These are phyloP conservation scores for Vitis hybrid DNA, from an alignment of 177 flowering plant genomes.

Conservation along the genomic window DNA sequence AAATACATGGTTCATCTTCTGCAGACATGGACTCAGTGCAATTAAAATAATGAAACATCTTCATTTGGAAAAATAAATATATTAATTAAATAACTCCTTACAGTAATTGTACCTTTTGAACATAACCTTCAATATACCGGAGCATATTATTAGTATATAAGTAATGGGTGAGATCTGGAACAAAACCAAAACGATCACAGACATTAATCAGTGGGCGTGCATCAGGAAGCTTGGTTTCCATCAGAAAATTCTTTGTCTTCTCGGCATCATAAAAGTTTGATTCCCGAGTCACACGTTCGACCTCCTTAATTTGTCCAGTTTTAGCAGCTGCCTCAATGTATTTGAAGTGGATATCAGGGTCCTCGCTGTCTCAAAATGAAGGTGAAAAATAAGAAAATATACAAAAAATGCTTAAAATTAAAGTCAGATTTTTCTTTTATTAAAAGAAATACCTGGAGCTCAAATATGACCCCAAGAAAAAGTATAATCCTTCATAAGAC, in stretches of 20 bases:
- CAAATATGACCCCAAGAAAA: constrained; percentile 95
- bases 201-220: constrained; percentile 97
- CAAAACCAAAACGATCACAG: constrained; percentile 99
- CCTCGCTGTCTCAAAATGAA: constrained; percentile 65
- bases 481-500: constrained; percentile 96
- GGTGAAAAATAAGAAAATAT: background rate
- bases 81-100: no score
- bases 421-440: background rate
- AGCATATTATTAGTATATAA: constrained; percentile 94
- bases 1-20: no score
- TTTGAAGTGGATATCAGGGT: constrained; percentile 97
- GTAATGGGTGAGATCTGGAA: constrained; percentile 97
- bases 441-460: constrained; percentile 78
- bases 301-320: constrained; percentile 99
- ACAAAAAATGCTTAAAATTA: background rate
- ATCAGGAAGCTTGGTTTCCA: constrained; percentile 99
- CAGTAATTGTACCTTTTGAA: constrained; percentile 68
- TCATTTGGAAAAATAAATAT: no score
- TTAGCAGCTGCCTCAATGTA: constrained; percentile 99
- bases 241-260: constrained; percentile 94
- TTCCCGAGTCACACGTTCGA: constrained; percentile 96
- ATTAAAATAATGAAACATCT: no score
- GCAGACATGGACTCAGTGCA: no score
- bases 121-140: constrained; percentile 98
- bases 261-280: constrained; percentile 96